Evolutionary conservation across 768 basidiomycete genomes (phyloP).

Genomic region (Flagelloscypha sp.): DNA sequence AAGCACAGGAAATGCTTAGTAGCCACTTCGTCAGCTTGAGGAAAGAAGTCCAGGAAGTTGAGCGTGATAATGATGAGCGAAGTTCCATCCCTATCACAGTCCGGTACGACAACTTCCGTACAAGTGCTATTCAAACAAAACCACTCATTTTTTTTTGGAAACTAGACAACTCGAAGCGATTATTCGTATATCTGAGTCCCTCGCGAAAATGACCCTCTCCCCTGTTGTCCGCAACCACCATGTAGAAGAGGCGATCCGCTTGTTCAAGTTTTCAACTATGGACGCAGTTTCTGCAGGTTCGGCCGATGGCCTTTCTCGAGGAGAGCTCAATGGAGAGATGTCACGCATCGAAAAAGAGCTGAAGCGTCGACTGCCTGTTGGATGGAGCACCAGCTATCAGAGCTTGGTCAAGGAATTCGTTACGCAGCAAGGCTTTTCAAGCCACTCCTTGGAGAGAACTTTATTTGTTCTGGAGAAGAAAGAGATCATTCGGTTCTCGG

Average conservation of each 20-base stretch:
- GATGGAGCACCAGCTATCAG: constrained; percentile 96
- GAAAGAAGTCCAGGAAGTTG: constrained; percentile 91
- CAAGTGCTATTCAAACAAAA: background rate
- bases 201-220: constrained; percentile 89
- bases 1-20: constrained; percentile 93
- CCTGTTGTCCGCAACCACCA: constrained; percentile 84
- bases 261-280: constrained; percentile 99
- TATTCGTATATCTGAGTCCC: constrained; percentile 94
- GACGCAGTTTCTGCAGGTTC: constrained; percentile 94
- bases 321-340: constrained; percentile 92
- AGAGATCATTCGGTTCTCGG: constrained; percentile 87
- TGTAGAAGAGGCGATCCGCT: constrained; percentile 93
- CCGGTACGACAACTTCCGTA: constrained; percentile 55
- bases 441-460: constrained; percentile 85
- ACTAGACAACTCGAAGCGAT: constrained; percentile 91
- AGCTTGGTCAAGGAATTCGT: constrained; percentile 91
- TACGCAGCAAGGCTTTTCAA: constrained; percentile 82
- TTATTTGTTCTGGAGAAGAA: constrained; percentile 90
- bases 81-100: constrained; percentile 98
- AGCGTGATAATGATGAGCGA: constrained; percentile 93
- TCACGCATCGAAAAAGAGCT: constrained; percentile 82
- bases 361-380: constrained; percentile 74
- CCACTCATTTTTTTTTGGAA: constrained; percentile 1
- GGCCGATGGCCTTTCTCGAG: constrained; percentile 84
- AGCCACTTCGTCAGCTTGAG: constrained; percentile 91